phyloP scores from a whole-genome alignment of 1,139 yeast genomes.

The Saccharomyces hybrid region DNA sequence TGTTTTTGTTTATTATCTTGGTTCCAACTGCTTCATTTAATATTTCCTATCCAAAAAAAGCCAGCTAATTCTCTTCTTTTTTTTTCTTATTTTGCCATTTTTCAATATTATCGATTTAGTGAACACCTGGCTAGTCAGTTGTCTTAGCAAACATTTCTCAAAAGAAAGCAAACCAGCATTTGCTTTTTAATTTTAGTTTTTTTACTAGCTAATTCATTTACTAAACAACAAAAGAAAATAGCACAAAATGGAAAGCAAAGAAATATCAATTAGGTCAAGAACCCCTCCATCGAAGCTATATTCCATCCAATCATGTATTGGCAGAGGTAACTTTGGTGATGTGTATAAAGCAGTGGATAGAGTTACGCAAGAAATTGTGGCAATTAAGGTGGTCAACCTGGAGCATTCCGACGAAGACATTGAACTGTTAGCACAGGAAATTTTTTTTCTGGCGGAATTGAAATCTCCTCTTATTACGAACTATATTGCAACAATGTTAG shows the following conservation, averaged over 20 bases:
- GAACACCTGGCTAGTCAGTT: not conserved
- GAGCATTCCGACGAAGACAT: constrained; percentile 73
- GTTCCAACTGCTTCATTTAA: not conserved
- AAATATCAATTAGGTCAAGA: not conserved
- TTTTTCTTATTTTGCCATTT: not conserved
- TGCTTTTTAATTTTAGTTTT: constrained; percentile 2
- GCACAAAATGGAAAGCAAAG: constrained; percentile 8
- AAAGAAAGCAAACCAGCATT: constrained; percentile 1
- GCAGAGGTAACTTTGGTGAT: constrained; percentile 82
- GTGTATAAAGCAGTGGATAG: constrained; percentile 53
- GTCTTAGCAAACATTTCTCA: not conserved
- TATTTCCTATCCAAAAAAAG: not conserved
- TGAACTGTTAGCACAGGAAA: constrained; percentile 61
- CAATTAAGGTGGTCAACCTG: constrained; percentile 70
- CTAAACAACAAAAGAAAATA: constrained; percentile 4
- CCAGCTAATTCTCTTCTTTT: not conserved
- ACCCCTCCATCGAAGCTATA: constrained; percentile 32
- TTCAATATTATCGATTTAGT: not conserved
- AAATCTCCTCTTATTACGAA: constrained; percentile 57
- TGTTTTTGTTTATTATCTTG: not conserved
- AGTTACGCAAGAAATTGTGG: constrained; percentile 38
- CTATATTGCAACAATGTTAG: constrained; percentile 56
- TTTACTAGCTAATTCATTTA: not conserved
- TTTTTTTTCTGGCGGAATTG: constrained; percentile 59
- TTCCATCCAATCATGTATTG: constrained; percentile 52